Percentiles rank a stretch among this genome's conserved stretches.
Conservation (phyloP, 202 grass and related monocot genomes). For the Zoysia matrella region DNA sequence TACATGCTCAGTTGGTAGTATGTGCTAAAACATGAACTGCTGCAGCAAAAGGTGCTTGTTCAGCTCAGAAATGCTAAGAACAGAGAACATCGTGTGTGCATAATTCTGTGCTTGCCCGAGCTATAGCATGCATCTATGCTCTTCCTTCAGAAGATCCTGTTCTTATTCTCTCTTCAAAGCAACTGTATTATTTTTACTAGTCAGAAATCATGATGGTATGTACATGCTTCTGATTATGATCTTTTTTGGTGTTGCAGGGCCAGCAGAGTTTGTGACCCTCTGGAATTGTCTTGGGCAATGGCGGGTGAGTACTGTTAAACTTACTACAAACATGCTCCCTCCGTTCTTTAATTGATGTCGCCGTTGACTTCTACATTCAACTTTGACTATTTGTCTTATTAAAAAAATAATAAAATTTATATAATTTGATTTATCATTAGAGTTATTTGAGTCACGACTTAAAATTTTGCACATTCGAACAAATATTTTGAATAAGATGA, state of each 20-base stretch:
- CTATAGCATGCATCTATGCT: not conserved
- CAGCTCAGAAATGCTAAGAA: not conserved
- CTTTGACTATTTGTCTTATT: too few species aligned
- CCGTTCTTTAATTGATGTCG: too few species aligned
- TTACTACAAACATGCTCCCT: not conserved
- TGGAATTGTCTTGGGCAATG: conserved; percentile 93
- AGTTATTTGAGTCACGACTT: too few species aligned
- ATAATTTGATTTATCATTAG: too few species aligned
- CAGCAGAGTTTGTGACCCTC: conserved; percentile 72
- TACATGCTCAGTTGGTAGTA: too few species aligned
- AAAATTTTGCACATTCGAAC: too few species aligned
- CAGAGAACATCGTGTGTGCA: too few species aligned
- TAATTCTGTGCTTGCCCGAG: too few species aligned
- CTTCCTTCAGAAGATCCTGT: not conserved
- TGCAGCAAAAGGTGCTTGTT: not conserved
- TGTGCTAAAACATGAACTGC: not conserved
- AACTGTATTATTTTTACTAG: not conserved
- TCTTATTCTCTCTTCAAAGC: not conserved
- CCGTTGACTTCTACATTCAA: too few species aligned
- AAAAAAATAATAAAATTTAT: too few species aligned
- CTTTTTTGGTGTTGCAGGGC: conserved; percentile 51
- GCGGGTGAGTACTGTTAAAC: conserved; percentile 58
- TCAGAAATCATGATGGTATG: not conserved
- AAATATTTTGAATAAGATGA: too few species aligned
- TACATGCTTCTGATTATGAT: conserved; percentile 22